phyloP scores from a whole-genome alignment of 768 basidiomycete species.

The Lactifluus echinatus region DNA sequence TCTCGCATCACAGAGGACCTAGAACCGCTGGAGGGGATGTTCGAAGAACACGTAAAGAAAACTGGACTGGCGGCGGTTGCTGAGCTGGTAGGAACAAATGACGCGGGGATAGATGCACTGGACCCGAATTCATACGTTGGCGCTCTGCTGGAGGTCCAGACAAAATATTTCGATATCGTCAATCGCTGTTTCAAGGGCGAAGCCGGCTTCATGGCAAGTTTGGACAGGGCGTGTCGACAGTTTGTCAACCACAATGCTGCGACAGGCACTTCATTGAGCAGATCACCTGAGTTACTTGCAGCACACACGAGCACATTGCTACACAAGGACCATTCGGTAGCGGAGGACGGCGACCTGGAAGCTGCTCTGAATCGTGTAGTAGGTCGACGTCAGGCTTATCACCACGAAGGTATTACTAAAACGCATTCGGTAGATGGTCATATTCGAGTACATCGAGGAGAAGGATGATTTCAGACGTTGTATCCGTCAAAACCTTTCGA shows the following conservation, averaged over 20 bases:
- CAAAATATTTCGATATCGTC: conserved; percentile 86
- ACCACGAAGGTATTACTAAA: background rate
- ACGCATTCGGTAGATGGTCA: conserved; percentile 62
- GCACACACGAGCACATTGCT: conserved; percentile 86
- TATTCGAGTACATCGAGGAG: conserved; percentile 98
- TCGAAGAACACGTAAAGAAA: conserved; percentile 93
- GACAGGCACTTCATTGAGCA: conserved; percentile 72
- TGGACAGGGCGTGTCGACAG: conserved; percentile 92
- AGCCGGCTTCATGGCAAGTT: conserved; percentile 84
- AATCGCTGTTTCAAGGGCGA: conserved; percentile 85
- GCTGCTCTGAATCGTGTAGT: conserved; percentile 86
- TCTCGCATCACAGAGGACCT: conserved; percentile 85
- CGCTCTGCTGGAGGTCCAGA: conserved; percentile 82
- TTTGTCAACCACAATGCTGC: conserved; percentile 92
- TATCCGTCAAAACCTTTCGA: conserved; percentile 91
- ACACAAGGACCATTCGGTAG: conserved; percentile 91
- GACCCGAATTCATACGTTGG: conserved; percentile 95
- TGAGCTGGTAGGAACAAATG: conserved; percentile 51
- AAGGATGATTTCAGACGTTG: conserved; percentile 99
- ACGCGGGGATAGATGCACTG: conserved; percentile 48
- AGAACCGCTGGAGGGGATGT: conserved; percentile 83
- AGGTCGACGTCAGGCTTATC: conserved; percentile 24
- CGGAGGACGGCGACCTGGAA: conserved; percentile 87
- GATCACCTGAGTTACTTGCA: conserved; percentile 87
- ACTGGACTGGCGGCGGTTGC: conserved; percentile 77